Base-by-base conservation (phyloP, 2,329 filamentous ascomycete species). In the Paecilomyces variotii region DNA sequence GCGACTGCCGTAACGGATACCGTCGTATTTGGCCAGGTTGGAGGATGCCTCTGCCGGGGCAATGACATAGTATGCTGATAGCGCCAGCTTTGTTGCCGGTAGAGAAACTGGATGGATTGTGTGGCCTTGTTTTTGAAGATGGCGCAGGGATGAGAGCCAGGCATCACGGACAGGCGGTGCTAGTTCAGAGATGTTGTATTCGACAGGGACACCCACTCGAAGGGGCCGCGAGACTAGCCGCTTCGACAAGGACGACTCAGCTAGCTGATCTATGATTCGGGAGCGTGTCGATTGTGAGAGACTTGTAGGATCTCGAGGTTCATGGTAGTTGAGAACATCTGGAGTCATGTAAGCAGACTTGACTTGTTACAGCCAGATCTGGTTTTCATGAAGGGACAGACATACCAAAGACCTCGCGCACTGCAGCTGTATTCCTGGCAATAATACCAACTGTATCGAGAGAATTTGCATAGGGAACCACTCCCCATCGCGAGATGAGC, bases 21-120 rank as follows among this genome's bases (percentile, higher is more conserved):
- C 94, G 67, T 99, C 95, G 72, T 97, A 99, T 72, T 96, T 97
- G 59, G 94, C 90, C 1, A 99, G 84, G 68, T 99, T 99, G 14
- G 93, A 97, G 1, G 91, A 91, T 2, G 94, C 94, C 75, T 99
- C 94, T 14, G 94, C 93, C 0, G 94, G 91, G 0, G 94, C 95
- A 58, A 99, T 86, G 58, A 99, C 84, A 73, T 99, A 99, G 78
- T 99, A 99, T 34, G 94, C 89, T 24, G 91, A 90, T 0, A 99
- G 83, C 0, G 94, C 93, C 64, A 90, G 87, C 62, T 85, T 87
- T 1, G 93, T 99, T 0, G 87, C 85, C 0, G 93, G 92, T 3
- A 99, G 80, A 1, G 88, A 90, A 14, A 97, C 83, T 1, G 89
- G 83, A 10, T 90, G 84, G 11, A 97, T 78, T 0, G 79, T 83